Evolutionary conservation across 108 stramenopile genomes (phyloP).

Genomic region (Chaetoceros tenuissimus): DNA sequence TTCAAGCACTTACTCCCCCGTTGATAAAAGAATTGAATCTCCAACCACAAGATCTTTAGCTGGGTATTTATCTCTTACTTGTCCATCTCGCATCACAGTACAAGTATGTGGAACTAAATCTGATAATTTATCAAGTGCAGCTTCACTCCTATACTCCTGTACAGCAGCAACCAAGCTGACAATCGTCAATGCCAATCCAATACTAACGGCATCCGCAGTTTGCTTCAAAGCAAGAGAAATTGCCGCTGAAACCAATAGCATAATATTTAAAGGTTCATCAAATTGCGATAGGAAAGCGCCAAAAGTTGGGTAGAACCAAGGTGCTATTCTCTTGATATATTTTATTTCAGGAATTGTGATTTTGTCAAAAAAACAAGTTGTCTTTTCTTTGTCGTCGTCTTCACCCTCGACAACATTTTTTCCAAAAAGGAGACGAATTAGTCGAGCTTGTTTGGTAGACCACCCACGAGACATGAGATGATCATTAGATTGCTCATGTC

Average conservation of each 20-base stretch:
- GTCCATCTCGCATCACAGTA: constrained; percentile 77
- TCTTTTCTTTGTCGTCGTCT: constrained; percentile 26
- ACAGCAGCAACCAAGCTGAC: constrained; percentile 90
- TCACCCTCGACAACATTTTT: constrained; percentile 46
- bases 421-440: constrained; percentile 41
- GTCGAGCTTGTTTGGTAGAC: constrained; percentile 27
- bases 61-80: constrained; percentile 49
- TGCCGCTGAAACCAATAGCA: constrained; percentile 79
- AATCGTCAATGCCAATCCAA: constrained; percentile 86
- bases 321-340: constrained; percentile 3
- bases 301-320: constrained; percentile 33
- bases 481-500: neutral
- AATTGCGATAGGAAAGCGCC: constrained; percentile 68
- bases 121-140: constrained; percentile 80
- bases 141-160: constrained; percentile 91
- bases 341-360: constrained; percentile 5
- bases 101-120: constrained; percentile 82
- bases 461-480: constrained; percentile 63
- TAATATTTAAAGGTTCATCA: constrained; percentile 91
- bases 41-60: constrained; percentile 90
- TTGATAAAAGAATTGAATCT: constrained; percentile 81
- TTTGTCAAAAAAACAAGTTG: neutral
- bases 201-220: constrained; percentile 85
- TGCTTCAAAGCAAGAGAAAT: constrained; percentile 81
- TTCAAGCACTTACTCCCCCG: constrained; percentile 77